Percentiles rank a stretch among this genome's conserved stretches.
Conservation (phyloP, 2,329 filamentous ascomycete genomes). For the Herpotrichia juniperi region DNA sequence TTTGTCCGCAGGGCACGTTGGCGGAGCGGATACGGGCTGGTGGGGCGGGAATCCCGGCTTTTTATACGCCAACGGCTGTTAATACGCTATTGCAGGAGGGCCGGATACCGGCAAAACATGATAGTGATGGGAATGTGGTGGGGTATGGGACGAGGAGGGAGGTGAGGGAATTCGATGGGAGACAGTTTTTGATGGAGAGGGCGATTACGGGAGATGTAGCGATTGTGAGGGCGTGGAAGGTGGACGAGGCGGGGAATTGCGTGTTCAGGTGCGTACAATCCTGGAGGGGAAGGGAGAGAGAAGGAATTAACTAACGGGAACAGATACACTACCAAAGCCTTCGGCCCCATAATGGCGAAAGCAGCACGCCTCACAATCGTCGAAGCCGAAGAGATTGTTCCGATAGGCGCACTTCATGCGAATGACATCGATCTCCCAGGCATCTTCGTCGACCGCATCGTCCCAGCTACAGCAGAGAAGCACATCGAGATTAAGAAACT, state of each 20-base stretch:
- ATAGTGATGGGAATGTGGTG: constrained; percentile 63
- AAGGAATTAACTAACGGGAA: constrained; percentile 4
- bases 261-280: constrained; percentile 59
- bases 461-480: constrained; percentile 79
- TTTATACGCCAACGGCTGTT: constrained; percentile 75
- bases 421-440: constrained; percentile 85
- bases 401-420: constrained; percentile 82
- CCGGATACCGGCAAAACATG: constrained; percentile 68
- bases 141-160: constrained; percentile 71
- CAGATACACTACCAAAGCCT: constrained; percentile 46
- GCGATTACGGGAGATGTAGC: constrained; percentile 77
- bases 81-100: constrained; percentile 71
- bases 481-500: constrained; percentile 67
- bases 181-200: constrained; percentile 77
- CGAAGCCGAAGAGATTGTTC: constrained; percentile 92
- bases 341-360: constrained; percentile 71
- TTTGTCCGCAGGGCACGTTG: constrained; percentile 78
- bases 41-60: constrained; percentile 79
- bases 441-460: constrained; percentile 89
- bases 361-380: constrained; percentile 91
- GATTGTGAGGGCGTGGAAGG: constrained; percentile 77
- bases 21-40: constrained; percentile 74
- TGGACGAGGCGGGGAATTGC: constrained; percentile 78
- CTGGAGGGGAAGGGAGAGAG: too few species aligned
- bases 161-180: constrained; percentile 73